Conservation (phyloP, 805 yeast genomes). For the Pichia phayaonensis region DNA sequence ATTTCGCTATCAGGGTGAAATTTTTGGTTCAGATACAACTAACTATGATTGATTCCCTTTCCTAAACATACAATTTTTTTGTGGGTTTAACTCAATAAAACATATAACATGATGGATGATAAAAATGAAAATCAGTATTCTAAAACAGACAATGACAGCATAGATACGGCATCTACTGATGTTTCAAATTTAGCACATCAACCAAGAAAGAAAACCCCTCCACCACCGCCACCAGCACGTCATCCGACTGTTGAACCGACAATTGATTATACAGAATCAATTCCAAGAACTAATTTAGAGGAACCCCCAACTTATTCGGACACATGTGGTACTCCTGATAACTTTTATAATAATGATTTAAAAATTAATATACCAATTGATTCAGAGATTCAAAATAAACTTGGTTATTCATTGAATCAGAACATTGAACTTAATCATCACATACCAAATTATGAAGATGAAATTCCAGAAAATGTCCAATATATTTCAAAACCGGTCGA, state of each 20-base stretch:
- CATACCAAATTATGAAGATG: conserved; percentile 13
- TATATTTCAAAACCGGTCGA: conserved; percentile 6
- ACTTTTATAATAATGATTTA: neutral
- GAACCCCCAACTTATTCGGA: neutral
- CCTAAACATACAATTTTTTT: neutral
- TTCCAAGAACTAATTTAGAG: neutral
- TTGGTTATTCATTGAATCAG: conserved; percentile 17
- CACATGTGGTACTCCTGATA: neutral
- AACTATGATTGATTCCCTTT: neutral
- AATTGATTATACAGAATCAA: neutral
- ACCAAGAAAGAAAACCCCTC: neutral
- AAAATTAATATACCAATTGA: conserved; percentile 8
- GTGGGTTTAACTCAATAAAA: too few species aligned
- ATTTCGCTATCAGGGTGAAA: neutral
- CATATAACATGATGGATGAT: neutral
- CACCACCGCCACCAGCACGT: conserved; percentile 6
- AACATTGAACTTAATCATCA: conserved; percentile 1
- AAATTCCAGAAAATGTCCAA: neutral
- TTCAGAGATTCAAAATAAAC: conserved; percentile 19
- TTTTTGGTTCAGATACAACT: neutral
- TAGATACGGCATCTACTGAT: neutral
- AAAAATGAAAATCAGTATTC: neutral
- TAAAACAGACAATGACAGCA: neutral
- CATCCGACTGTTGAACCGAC: neutral
- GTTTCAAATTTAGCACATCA: conserved; percentile 1